A percentile compares a stretch with the other conserved stretches of the same genome.
These are phyloP conservation scores for Phytopythium oedochilum DNA, from an alignment of 352 stramenopile species.

Conservation along the genomic window DNA sequence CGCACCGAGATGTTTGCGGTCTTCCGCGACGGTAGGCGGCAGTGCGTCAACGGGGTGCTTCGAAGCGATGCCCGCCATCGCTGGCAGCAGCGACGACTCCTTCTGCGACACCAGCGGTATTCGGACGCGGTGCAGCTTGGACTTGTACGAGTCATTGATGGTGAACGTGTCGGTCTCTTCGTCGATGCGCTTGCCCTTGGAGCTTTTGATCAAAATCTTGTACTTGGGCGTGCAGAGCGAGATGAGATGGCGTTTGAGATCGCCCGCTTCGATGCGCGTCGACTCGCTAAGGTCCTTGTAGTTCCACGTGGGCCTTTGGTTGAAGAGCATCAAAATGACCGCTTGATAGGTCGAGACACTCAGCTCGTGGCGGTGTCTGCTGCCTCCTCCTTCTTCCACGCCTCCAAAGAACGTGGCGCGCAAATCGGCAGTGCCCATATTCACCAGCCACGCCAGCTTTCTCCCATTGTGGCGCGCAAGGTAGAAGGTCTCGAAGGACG, in stretches of 20 bases:
- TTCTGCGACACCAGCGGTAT: constrained; percentile 85
- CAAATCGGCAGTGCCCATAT: constrained; percentile 91
- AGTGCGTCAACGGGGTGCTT: constrained; percentile 65
- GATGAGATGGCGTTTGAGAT: constrained; percentile 94
- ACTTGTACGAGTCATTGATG: constrained; percentile 95
- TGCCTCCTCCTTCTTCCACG: constrained; percentile 18
- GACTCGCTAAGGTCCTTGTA: constrained; percentile 89
- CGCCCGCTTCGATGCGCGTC: constrained; percentile 86
- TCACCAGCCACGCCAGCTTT: constrained; percentile 95
- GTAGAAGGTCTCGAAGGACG: constrained; percentile 94
- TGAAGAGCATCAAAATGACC: constrained; percentile 98
- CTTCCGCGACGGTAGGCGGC: constrained; percentile 92
- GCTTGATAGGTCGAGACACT: constrained; percentile 98
- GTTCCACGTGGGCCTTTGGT: constrained; percentile 71
- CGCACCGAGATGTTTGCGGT: constrained; percentile 91
- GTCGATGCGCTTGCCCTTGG: constrained; percentile 95
- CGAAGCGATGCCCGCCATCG: constrained; percentile 17
- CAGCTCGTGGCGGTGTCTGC: constrained; percentile 88
- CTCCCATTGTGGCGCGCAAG: constrained; percentile 91
- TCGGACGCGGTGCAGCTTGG: constrained; percentile 87
- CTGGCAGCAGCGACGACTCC: constrained; percentile 55
- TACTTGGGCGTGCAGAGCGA: constrained; percentile 98
- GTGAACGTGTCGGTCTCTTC: constrained; percentile 92
- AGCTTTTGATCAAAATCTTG: constrained; percentile 96
- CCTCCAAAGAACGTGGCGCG: constrained; percentile 84